phyloP scores from a whole-genome alignment of 164 flowering plant species.

The Umbellularia californica region DNA sequence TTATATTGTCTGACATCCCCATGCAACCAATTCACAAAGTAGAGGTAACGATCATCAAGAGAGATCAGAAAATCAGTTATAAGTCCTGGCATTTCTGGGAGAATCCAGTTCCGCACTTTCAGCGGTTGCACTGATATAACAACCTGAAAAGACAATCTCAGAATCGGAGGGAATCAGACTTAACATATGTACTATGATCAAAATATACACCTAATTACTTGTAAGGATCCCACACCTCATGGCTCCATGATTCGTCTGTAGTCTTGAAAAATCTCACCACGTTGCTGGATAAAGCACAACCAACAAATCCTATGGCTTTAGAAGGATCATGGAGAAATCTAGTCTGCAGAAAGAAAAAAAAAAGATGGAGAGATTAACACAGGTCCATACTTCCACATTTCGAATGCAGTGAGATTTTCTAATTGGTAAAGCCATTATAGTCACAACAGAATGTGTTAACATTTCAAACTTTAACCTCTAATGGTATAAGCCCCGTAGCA shows the following conservation, averaged over 20 bases:
- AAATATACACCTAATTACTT: neutral
- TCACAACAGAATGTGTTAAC: neutral
- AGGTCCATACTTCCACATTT: neutral
- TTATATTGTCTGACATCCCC: constrained; percentile 94
- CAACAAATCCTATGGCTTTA: constrained; percentile 82
- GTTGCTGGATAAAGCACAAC: constrained; percentile 92
- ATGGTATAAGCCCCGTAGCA: constrained; percentile 70
- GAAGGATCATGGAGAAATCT: constrained; percentile 94
- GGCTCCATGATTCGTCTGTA: constrained; percentile 77
- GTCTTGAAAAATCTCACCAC: constrained; percentile 90
- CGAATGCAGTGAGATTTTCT: neutral
- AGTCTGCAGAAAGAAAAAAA: constrained; percentile 38
- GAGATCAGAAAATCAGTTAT: constrained; percentile 94
- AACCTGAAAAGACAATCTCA: constrained; percentile 35
- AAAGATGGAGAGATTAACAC: neutral
- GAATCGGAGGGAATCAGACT: neutral
- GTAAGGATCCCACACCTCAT: constrained; percentile 52
- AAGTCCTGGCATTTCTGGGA: constrained; percentile 95
- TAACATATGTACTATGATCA: neutral
- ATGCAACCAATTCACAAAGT: constrained; percentile 94
- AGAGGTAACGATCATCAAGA: constrained; percentile 87
- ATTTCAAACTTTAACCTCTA: constrained; percentile 54
- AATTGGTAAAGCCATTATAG: neutral
- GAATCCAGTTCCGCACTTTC: constrained; percentile 94
- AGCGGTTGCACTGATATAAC: constrained; percentile 71